Evolutionary conservation across 73 alveolate genomes (phyloP).

Genomic region (Paramecium sonneborni): DNA sequence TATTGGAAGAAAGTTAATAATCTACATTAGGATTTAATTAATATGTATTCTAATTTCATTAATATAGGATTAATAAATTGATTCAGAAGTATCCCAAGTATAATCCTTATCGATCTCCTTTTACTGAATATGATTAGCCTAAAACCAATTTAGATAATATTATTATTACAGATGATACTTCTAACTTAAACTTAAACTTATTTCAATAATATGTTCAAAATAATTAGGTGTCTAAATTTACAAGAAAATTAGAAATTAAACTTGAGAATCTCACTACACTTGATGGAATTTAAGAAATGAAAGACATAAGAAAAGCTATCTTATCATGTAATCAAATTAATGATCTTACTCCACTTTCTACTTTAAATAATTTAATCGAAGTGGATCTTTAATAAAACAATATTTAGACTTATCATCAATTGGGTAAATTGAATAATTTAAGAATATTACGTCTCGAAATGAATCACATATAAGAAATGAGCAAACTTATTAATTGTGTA

Average conservation of each 20-base stretch:
- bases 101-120: constrained; percentile 1
- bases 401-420: background rate
- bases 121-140: constrained; percentile 5
- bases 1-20: constrained; percentile 11
- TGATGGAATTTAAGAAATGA: constrained; percentile 5
- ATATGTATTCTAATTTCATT: background rate
- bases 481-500: background rate
- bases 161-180: background rate
- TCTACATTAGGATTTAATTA: background rate
- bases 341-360: background rate
- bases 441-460: constrained; percentile 28
- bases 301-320: background rate
- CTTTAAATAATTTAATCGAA: background rate
- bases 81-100: background rate
- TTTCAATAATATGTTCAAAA: background rate
- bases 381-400: background rate
- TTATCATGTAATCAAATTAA: background rate
- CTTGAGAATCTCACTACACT: background rate
- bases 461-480: constrained; percentile 14
- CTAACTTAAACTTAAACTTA: background rate
- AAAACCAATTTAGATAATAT: background rate
- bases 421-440: constrained; percentile 18
- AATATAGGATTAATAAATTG: background rate
- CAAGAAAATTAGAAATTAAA: constrained; percentile 17
- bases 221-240: background rate